Conservation (phyloP, 371 early-diverging fungal genomes). For the Apophysomyces ossiformis region DNA sequence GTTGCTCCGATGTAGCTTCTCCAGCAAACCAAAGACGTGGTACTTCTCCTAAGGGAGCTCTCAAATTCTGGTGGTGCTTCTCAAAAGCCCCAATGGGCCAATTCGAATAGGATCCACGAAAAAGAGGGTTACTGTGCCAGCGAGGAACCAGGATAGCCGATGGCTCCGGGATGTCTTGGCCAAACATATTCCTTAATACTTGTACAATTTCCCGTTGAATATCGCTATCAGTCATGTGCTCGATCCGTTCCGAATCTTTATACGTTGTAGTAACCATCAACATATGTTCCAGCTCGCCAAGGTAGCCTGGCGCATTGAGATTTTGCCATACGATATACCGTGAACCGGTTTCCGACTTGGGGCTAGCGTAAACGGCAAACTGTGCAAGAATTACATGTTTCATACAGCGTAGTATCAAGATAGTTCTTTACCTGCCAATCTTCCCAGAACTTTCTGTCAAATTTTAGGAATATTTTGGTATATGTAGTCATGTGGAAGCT, state of each 20-base stretch:
- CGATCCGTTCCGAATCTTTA: constrained; percentile 43
- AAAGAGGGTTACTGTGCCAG: constrained; percentile 51
- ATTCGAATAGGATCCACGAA: constrained; percentile 53
- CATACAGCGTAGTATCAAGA: no score
- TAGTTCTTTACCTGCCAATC: constrained; percentile 44
- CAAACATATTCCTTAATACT: constrained; percentile 42
- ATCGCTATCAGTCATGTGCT: constrained; percentile 31
- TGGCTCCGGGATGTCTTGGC: constrained; percentile 34
- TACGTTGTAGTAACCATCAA: constrained; percentile 50
- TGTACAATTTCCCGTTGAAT: constrained; percentile 33
- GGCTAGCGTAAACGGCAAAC: constrained; percentile 9
- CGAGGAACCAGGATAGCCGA: constrained; percentile 43
- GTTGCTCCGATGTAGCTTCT: constrained; percentile 45
- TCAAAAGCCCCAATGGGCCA: constrained; percentile 45
- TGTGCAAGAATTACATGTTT: not conserved
- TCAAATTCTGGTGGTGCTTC: constrained; percentile 46
- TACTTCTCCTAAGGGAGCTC: constrained; percentile 28
- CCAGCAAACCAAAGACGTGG: constrained; percentile 52
- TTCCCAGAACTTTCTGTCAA: constrained; percentile 46
- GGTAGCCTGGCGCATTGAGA: constrained; percentile 46
- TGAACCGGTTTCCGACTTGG: not conserved
- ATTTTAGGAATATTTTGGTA: constrained; percentile 51
- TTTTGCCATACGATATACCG: constrained; percentile 54
- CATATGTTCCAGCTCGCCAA: constrained; percentile 28
- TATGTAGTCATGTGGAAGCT: constrained; percentile 56